phyloP scores from a whole-genome alignment of 768 basidiomycete species.

The Mycena leptocephala region DNA sequence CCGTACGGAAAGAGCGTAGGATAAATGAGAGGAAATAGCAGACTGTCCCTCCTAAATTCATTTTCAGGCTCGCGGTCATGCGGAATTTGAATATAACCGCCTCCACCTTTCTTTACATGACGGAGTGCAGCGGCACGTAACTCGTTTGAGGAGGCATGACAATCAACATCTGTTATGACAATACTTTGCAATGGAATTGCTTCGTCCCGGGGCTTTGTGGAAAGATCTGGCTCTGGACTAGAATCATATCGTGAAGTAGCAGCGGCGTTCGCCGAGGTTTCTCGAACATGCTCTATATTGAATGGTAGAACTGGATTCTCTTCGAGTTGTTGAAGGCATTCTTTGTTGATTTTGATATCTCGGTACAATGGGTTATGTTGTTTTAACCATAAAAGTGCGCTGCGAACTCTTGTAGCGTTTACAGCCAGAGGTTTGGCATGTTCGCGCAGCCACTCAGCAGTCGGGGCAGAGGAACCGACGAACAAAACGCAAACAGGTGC shows the following conservation, averaged over 20 bases:
- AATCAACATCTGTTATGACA: slow-evolving; percentile 40
- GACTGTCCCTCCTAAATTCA: slow-evolving; percentile 39
- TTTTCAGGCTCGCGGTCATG: slow-evolving; percentile 37
- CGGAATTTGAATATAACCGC: slow-evolving; percentile 37
- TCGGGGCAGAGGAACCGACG: neutral
- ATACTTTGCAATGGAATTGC: slow-evolving; percentile 20
- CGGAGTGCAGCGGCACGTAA: slow-evolving; percentile 43
- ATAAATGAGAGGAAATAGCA: slow-evolving; percentile 46
- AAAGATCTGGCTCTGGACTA: neutral
- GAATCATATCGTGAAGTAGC: slow-evolving; percentile 3
- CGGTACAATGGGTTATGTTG: neutral
- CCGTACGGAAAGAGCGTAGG: slow-evolving; percentile 47
- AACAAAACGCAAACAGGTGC: too few species aligned
- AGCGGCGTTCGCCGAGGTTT: neutral
- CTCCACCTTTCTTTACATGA: slow-evolving; percentile 38
- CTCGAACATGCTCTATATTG: slow-evolving; percentile 2
- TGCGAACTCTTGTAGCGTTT: neutral
- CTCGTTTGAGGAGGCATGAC: slow-evolving; percentile 32
- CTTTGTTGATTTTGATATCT: neutral
- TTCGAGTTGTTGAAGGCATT: neutral
- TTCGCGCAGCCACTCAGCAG: neutral
- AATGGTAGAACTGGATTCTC: slow-evolving; percentile 12
- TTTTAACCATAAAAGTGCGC: neutral
- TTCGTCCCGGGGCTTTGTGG: neutral
- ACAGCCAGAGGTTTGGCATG: neutral